A percentile compares a stretch with the other conserved stretches of the same genome.
Conservation (phyloP, 805 yeast species). For the Groenewaldozyma tartarivorans region DNA sequence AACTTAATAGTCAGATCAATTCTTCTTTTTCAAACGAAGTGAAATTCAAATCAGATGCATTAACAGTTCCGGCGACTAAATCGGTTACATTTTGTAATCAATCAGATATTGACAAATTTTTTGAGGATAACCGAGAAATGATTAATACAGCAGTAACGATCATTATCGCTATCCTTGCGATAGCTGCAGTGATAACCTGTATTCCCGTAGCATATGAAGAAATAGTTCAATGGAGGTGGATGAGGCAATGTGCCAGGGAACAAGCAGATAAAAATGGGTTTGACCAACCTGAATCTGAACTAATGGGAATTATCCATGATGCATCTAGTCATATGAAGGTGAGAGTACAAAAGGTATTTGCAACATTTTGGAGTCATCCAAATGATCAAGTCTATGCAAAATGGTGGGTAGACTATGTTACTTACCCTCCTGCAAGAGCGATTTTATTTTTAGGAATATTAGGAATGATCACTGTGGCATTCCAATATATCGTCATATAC, state of each 20-base stretch:
- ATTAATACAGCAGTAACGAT: conserved; percentile 28
- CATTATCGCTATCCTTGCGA: conserved; percentile 31
- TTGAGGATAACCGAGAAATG: conserved; percentile 13
- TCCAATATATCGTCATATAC: conserved; percentile 44
- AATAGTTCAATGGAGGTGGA: conserved; percentile 38
- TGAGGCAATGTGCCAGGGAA: conserved; percentile 29
- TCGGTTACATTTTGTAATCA: conserved; percentile 32
- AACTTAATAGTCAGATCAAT: conserved; percentile 33
- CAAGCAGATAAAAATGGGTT: conserved; percentile 8
- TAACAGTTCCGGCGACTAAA: conserved; percentile 35
- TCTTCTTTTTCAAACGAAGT: conserved; percentile 1
- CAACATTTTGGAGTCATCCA: conserved; percentile 7
- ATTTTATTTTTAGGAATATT: conserved; percentile 45
- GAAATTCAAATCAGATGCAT: conserved; percentile 25
- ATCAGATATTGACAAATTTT: conserved; percentile 30
- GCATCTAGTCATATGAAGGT: conserved; percentile 10
- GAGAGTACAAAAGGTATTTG: conserved; percentile 12
- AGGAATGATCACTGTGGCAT: conserved; percentile 44
- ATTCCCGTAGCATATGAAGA: conserved; percentile 39
- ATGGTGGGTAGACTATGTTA: conserved; percentile 44
- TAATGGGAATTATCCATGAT: conserved; percentile 15
- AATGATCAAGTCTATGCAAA: conserved; percentile 12
- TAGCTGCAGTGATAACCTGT: conserved; percentile 35
- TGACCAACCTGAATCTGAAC: conserved; percentile 5
- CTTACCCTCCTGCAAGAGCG: conserved; percentile 42